Evolutionary conservation across 768 basidiomycete species (phyloP), one percentile per base, ranked within the genome.

Genomic region (Amyloporia xantha): DNA sequence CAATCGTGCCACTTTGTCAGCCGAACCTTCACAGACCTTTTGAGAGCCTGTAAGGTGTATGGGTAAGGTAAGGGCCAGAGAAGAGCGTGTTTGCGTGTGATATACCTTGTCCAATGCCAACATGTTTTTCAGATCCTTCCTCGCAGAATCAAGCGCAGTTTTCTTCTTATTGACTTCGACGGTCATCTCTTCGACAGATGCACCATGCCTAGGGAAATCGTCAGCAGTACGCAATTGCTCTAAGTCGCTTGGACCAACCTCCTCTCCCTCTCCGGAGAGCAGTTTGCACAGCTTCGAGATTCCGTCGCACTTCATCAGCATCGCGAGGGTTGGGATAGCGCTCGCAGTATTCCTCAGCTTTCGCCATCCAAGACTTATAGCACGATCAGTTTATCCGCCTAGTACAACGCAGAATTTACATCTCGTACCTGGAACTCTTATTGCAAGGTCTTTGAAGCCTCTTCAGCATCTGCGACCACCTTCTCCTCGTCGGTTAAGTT

Each of bases 1-100:
- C 93, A 93, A 49, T 87, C 81, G 47, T 86, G 78, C 94, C 95
- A 97, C 57, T 79, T 79, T n/a, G 69, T 64, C 47, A 85, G 66
- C 20, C 94, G 88, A 12, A 71, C 61, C 17, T 76, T 64, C 30
- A 92, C 72, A 0, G 91, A 86, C 3, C 72, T 61, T 54, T 74
- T 78, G 41, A 94, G 72, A 23, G 78, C 75, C 91, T 94, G 48
- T 3, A 30, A 41, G 37, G 10, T 17, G 48, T 3, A 30, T 39
- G 37, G 10, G 17, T 35, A 23, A 15, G 24, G 15, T 5, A 9
- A 26, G 4, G 33, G 12, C 4, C 6, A 17, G 19, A 13, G 30
- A 20, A 13, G 23, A 41, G 12, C 28, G 23, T 12, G n/a, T 12
- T 9, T 35, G n/a, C 33, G 33, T n/a, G 46, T 21, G 26, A 42